Conservation (phyloP, 768 basidiomycete genomes). For the Phlebiopsis gigantea region DNA sequence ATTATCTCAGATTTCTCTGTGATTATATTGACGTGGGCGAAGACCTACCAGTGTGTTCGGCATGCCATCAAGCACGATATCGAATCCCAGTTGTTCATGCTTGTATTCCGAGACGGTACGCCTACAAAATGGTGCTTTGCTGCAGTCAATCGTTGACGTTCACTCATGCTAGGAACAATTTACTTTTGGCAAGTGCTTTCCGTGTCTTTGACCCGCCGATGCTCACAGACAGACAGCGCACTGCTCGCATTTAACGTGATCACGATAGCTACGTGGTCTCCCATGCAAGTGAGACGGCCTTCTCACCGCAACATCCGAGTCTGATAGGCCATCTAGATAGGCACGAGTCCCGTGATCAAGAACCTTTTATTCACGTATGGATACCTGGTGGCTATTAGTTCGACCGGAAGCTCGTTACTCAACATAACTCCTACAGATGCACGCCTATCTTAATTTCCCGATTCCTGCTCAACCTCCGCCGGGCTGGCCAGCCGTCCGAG, state of each 20-base stretch:
- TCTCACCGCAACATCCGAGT: background rate
- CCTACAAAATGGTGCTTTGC: background rate
- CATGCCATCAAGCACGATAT: background rate
- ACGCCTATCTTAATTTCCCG: constrained; percentile 1
- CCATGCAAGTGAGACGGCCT: too few relatives aligned
- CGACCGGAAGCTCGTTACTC: too few relatives aligned
- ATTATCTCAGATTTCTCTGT: constrained; percentile 5
- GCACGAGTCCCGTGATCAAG: background rate
- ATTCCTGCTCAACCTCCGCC: constrained; percentile 6
- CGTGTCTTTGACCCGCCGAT: background rate
- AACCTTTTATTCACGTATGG: background rate
- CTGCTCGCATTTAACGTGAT: background rate
- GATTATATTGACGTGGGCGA: constrained; percentile 1
- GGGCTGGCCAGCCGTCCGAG: too few relatives aligned
- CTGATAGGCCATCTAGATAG: background rate
- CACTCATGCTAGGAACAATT: background rate
- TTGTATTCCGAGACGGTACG: constrained; percentile 8
- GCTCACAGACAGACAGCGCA: background rate
- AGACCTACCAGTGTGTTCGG: background rate
- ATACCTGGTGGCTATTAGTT: background rate
- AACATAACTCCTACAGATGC: too few relatives aligned
- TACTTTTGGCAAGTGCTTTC: constrained; percentile 3
- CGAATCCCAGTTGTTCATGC: background rate
- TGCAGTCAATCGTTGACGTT: background rate
- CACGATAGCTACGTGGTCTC: background rate